Evolutionary conservation across 257 asterid genomes (phyloP), one percentile per base, ranked within the genome.

Genomic region (Perilla frutescens): DNA sequence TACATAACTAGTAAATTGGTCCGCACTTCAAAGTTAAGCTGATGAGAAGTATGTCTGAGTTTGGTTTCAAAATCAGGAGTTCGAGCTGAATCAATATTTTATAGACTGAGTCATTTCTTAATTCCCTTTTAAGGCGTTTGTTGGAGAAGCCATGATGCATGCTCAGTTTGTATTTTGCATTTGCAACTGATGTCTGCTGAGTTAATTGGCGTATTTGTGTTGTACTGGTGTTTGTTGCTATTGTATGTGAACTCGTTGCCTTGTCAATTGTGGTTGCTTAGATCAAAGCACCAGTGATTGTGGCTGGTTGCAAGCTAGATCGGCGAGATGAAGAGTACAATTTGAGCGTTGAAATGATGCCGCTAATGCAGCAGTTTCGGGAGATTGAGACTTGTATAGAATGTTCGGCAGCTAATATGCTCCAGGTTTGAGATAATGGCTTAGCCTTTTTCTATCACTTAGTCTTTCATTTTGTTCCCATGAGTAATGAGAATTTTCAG

Each of bases 241-340:
- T 68, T 68, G 40, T 20, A 62, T 58, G 73, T 41, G 69, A 73
- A 64, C 70, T 60, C 6, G 5, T 10, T 59, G 36, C 48, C 63
- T 76, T 76, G 58, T 48, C 36, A 62, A 68, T 68, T 77, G 65
- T 77, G 67, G 40, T 71, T 80, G 71, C 70, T 62, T 77, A 94
- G 99, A 84, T 94, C 82, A 86, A 79, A 81, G 98, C 81, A 54
- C 99, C 99, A 5, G 96, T 94, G 43, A 78, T 91, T 72, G 96
- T 94, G 63, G 97, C 90, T 76, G 98, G 99, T 68, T 91, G 99
- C 88, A 94, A 90, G 86, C 86, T 94, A 74, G 99, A 94, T 83
- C 84, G 84, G 84, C 82, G 96, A 78, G 86, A 82, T 64, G 91
- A 87, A 69, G 93, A 91, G 68, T 82, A 80, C 78, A 87, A 84